Evolutionary conservation across 1,139 yeast genomes (phyloP).

Genomic region (Taphrina flavorubra): DNA sequence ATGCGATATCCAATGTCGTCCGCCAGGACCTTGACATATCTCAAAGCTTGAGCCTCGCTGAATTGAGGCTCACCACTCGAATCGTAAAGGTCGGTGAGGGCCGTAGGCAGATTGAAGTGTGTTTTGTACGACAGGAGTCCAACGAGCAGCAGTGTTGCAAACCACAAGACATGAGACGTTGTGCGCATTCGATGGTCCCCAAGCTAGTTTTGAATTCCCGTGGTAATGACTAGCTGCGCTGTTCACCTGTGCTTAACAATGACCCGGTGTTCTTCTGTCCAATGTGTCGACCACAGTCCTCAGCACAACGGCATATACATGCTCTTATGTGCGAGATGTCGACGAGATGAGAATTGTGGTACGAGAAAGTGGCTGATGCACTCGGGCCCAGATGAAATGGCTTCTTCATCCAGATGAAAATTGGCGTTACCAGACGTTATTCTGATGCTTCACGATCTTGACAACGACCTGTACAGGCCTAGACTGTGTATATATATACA

Average conservation of each 20-base stretch:
- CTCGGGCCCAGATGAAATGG: slow-evolving; percentile 5
- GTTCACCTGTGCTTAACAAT: too few relatives aligned
- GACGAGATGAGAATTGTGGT: slow-evolving; percentile 19
- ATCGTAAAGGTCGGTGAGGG: slow-evolving; percentile 32
- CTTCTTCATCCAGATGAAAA: background rate
- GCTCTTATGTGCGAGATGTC: too few relatives aligned
- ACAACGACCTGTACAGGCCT: background rate
- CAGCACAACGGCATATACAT: too few relatives aligned
- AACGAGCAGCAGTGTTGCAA: slow-evolving; percentile 10
- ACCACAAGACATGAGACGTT: slow-evolving; percentile 20
- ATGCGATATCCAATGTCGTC: slow-evolving; percentile 42
- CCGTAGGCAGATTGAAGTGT: slow-evolving; percentile 33
- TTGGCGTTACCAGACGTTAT: background rate
- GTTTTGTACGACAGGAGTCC: slow-evolving; percentile 18
- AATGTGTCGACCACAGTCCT: too few relatives aligned
- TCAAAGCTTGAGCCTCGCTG: slow-evolving; percentile 33
- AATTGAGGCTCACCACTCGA: slow-evolving; percentile 40
- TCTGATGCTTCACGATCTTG: background rate
- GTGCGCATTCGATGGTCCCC: slow-evolving; percentile 14
- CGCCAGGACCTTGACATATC: slow-evolving; percentile 28
- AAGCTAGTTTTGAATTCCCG: background rate
- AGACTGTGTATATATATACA: too few relatives aligned
- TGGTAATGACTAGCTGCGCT: background rate
- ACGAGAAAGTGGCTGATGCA: slow-evolving; percentile 18
- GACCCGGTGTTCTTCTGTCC: too few relatives aligned